Percentiles rank a stretch among this genome's conserved stretches.
Evolutionary conservation across 1,139 yeast genomes (phyloP).

Genomic region (Candida sanyaensis): DNA sequence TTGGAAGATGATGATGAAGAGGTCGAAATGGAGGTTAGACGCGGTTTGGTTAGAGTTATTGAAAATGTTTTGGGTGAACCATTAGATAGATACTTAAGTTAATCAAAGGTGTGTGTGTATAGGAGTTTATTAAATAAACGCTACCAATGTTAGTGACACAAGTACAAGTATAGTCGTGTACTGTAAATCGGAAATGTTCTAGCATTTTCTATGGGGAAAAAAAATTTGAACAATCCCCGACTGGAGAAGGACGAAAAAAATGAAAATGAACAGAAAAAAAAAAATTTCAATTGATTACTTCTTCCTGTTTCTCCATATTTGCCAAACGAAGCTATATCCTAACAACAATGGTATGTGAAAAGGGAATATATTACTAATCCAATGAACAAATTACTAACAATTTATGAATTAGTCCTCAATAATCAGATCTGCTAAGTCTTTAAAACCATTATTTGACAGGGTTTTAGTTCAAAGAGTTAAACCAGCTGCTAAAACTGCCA

Average conservation of each 20-base stretch:
- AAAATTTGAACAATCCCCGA: background rate
- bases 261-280: background rate
- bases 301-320: background rate
- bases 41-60: constrained; percentile 87
- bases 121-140: background rate
- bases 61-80: constrained; percentile 95
- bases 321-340: background rate
- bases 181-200: constrained; percentile 9
- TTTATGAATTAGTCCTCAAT: constrained; percentile 39
- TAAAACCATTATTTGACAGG: constrained; percentile 93
- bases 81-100: constrained; percentile 82
- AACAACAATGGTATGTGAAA: constrained; percentile 9
- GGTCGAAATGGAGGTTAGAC: constrained; percentile 89
- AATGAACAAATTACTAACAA: constrained; percentile 19
- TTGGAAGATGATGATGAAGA: constrained; percentile 94
- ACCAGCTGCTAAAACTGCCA: constrained; percentile 89
- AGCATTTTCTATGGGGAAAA: constrained; percentile 5
- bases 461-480: constrained; percentile 92
- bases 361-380: background rate
- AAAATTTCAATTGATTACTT: background rate
- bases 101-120: constrained; percentile 12
- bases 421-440: constrained; percentile 82
- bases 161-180: constrained; percentile 10
- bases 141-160: background rate
- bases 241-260: background rate